Evolutionary conservation across 306 rosid genomes (phyloP).

Genomic region (Luffa acutangula): DNA sequence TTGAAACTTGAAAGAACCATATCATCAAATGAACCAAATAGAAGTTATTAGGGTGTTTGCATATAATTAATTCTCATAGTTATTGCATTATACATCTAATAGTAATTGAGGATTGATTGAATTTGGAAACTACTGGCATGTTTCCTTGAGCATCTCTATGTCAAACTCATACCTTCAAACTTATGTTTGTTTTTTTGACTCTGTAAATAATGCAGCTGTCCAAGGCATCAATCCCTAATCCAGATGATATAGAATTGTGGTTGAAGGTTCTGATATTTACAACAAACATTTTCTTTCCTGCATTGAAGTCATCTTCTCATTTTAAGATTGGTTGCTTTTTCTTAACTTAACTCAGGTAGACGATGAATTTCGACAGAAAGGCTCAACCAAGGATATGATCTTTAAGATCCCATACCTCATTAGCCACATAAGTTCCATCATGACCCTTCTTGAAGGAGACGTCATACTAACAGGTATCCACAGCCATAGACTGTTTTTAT

Average conservation of each 20-base stretch:
- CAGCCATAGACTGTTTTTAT: background rate
- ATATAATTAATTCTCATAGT: background rate
- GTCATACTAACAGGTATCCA: constrained; percentile 77
- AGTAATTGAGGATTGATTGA: background rate
- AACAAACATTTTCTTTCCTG: background rate
- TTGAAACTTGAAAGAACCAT: no score
- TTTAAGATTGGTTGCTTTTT: constrained; percentile 9
- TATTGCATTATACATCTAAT: background rate
- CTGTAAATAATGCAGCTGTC: constrained; percentile 48
- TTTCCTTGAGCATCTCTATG: background rate
- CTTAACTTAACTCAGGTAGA: constrained; percentile 51
- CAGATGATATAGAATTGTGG: constrained; percentile 81
- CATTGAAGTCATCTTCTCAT: constrained; percentile 6
- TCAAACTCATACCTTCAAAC: background rate
- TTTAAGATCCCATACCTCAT: constrained; percentile 85
- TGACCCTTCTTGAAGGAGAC: constrained; percentile 94
- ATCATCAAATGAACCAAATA: background rate
- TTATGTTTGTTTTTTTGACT: background rate
- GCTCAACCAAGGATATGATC: constrained; percentile 91
- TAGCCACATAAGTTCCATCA: constrained; percentile 73
- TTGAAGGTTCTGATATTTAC: constrained; percentile 47
- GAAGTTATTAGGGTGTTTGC: background rate
- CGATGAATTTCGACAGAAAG: constrained; percentile 76
- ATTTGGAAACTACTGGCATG: background rate
- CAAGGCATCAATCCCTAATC: constrained; percentile 56